Evolutionary conservation across 1,139 yeast genomes (phyloP).

Genomic region (Taiozyma sp.): DNA sequence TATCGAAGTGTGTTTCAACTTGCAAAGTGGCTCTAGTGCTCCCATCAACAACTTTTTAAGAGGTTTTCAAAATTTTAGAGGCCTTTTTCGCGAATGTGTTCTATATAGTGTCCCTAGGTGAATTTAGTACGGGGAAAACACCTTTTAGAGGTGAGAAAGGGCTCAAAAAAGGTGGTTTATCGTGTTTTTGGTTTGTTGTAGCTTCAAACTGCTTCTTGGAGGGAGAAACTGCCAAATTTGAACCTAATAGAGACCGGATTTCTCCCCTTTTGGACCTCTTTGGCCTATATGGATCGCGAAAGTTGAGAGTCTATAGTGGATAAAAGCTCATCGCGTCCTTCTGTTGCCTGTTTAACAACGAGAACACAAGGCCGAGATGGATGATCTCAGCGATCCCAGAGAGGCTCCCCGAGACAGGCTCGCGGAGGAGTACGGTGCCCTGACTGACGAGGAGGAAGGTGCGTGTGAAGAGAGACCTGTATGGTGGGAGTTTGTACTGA

Average conservation of each 20-base stretch:
- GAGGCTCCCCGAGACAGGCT: slow-evolving; percentile 1
- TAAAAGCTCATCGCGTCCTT: not conserved
- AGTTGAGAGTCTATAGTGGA: not conserved
- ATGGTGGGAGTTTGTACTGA: not conserved
- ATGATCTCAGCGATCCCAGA: slow-evolving; percentile 14
- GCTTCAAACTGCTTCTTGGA: no score
- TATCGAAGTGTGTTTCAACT: not conserved
- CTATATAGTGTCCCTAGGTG: not conserved
- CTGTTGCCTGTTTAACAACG: not conserved
- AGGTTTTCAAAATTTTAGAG: not conserved
- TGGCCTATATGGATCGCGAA: not conserved
- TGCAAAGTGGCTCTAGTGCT: not conserved
- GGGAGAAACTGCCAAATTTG: no score
- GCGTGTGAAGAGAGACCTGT: not conserved
- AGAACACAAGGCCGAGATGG: slow-evolving; percentile 4
- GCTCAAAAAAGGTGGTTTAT: no score
- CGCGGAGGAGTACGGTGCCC: slow-evolving; percentile 7
- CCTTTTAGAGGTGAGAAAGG: no score
- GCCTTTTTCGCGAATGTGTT: not conserved
- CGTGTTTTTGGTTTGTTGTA: no score
- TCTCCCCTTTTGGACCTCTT: no score
- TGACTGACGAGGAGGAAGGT: slow-evolving; percentile 13
- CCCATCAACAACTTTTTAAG: not conserved
- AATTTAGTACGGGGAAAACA: no score
- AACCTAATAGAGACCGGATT: no score